Conservation (phyloP, 257 asterid species). For the Solanum infundibuliforme region DNA sequence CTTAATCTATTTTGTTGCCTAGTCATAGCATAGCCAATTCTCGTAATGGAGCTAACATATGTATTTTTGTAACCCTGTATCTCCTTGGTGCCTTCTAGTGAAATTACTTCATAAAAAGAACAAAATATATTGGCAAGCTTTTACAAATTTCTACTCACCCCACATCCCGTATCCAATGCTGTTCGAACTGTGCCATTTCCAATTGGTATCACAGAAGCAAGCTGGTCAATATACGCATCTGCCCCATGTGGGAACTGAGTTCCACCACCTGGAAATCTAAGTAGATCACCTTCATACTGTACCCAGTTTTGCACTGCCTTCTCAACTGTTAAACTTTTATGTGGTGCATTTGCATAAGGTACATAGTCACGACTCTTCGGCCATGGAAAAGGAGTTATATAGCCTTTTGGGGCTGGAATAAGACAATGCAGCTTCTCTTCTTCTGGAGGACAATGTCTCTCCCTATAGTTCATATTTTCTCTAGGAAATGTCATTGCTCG, state of each 20-base stretch:
- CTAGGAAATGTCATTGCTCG: constrained; percentile 12
- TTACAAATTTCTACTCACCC: constrained; percentile 3
- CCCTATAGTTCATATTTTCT: constrained; percentile 11
- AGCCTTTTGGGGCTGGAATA: constrained; percentile 18
- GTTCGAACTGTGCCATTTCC: constrained; percentile 18
- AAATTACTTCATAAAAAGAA: neutral
- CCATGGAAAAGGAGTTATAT: constrained; percentile 12
- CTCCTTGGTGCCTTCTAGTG: neutral
- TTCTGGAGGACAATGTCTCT: constrained; percentile 16
- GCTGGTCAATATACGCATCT: constrained; percentile 17
- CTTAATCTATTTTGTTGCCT: neutral
- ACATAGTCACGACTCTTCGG: constrained; percentile 14
- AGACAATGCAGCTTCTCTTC: constrained; percentile 18
- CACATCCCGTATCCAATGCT: constrained; percentile 18
- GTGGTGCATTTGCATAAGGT: constrained; percentile 13
- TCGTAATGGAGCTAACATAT: neutral
- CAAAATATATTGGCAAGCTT: neutral
- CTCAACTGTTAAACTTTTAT: constrained; percentile 12
- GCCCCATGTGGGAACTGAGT: constrained; percentile 14
- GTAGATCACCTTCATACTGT: constrained; percentile 4
- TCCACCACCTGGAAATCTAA: constrained; percentile 13
- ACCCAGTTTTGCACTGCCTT: constrained; percentile 18
- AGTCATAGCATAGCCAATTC: neutral
- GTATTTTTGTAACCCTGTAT: neutral
- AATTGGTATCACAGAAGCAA: constrained; percentile 18